phyloP scores from a whole-genome alignment of 768 basidiomycete genomes.

The Podaxis pistillaris region DNA sequence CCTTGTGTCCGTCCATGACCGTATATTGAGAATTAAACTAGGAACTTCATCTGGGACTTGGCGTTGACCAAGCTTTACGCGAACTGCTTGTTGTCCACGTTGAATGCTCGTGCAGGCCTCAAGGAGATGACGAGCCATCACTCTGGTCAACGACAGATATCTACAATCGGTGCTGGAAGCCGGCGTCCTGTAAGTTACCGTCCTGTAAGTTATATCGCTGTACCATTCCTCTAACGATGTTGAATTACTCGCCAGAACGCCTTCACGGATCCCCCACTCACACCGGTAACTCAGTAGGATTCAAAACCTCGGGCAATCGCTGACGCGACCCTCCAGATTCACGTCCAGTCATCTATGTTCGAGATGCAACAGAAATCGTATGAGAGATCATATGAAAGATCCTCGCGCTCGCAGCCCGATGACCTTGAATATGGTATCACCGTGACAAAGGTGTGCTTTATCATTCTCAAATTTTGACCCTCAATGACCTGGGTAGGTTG shows the following conservation, averaged over 20 bases:
- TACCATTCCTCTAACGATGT: background rate
- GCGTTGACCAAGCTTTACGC: constrained; percentile 47
- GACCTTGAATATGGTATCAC: constrained; percentile 37
- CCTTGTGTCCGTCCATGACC: background rate
- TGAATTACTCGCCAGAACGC: background rate
- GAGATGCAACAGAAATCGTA: constrained; percentile 27
- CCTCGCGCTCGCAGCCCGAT: constrained; percentile 12
- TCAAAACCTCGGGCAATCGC: background rate
- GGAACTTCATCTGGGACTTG: constrained; percentile 51
- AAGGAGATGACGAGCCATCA: constrained; percentile 22
- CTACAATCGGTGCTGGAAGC: background rate
- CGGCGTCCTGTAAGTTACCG: constrained; percentile 1
- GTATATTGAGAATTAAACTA: constrained; percentile 11
- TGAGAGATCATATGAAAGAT: constrained; percentile 21
- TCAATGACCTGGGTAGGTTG: constrained; percentile 24
- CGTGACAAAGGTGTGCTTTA: constrained; percentile 34
- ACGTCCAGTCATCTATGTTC: constrained; percentile 25
- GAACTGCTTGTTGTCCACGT: constrained; percentile 47
- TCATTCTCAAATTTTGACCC: background rate
- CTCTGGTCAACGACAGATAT: constrained; percentile 7
- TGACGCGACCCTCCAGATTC: background rate
- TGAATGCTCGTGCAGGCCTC: constrained; percentile 41
- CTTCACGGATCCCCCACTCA: background rate
- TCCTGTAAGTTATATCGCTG: background rate
- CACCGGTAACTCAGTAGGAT: background rate